phyloP scores from a whole-genome alignment of 345 rosid species.

The Salix exigua region DNA sequence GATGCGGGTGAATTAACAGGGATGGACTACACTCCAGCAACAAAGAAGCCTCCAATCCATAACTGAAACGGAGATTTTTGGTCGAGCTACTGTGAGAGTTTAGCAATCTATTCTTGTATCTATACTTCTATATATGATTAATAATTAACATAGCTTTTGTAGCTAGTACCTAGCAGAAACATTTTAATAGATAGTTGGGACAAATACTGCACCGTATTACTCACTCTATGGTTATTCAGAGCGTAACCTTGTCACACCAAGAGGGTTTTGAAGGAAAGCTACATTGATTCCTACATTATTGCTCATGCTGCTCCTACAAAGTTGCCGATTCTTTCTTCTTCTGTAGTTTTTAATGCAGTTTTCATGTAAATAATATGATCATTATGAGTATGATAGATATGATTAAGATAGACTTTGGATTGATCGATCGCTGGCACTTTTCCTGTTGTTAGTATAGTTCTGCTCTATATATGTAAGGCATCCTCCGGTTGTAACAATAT shows the following conservation, averaged over 20 bases:
- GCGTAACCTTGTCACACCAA: background rate
- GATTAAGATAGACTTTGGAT: no score
- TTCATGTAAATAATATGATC: no score
- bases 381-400: no score
- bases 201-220: background rate
- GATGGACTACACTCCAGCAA: constrained; percentile 60
- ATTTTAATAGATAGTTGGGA: no score
- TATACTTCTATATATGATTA: background rate
- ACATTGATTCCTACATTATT: no score
- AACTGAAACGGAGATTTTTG: constrained; percentile 29
- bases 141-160: background rate
- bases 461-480: no score
- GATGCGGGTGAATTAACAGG: constrained; percentile 32
- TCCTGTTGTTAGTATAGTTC: no score
- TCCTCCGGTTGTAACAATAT: no score
- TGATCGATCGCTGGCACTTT: background rate
- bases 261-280: background rate
- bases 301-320: no score
- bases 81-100: background rate
- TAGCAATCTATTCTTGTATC: background rate
- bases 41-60: constrained; percentile 61
- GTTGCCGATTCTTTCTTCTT: no score
- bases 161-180: background rate
- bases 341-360: no score
- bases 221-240: background rate